Base-by-base conservation (phyloP, 192 early-diverging fungal genomes). In the Phycomyces blakesleeanus region DNA sequence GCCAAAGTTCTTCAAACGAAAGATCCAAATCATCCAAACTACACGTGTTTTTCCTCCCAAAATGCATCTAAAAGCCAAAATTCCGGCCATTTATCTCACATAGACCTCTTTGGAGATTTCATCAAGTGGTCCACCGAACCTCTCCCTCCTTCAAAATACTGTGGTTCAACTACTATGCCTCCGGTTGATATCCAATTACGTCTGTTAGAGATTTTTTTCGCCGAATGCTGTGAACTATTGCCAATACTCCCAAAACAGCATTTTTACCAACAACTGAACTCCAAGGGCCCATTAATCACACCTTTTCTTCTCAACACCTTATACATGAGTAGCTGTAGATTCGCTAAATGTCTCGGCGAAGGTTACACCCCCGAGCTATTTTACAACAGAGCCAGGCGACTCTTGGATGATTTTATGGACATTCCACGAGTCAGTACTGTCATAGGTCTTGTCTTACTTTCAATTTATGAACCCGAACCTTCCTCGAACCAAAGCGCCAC, bases 341-440 rank as follows among this genome's bases (percentile, higher is more conserved):
- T 26, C 27, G 9, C 3, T 15, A 26, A 10, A 55, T 22, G 37
- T 3, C 15, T 26, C 8, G 26, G 6, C 37, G 22, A 18, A 3
- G 27, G n/a, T 16, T 37, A 29, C n/a, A n/a, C 54, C 8, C n/a
- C 26, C 24, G 55, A 34, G 2, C 29, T 69, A 18, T 69, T 63
- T 59, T 69, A 63, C 40, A 47, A 69, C 22, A 59, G 67, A 34
- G 67, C 61, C 18, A 61, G 51, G 20, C 26, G 21, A 15, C 34
- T 69, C 14, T 34, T 69, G 12, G 61, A 62, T 12, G 60, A 69
- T 39, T 69, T 63, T 14, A 41, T 69, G 42, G 67, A 69, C 63
- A 55, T 16, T 5, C 59, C 67, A 41, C 50, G 67, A 8, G 18
- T 63, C 53, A 61, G 67, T 51, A 69, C 67, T 15, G 60, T 69